phyloP scores from a whole-genome alignment of 768 basidiomycete genomes.

The Floccularia luteovirens region DNA sequence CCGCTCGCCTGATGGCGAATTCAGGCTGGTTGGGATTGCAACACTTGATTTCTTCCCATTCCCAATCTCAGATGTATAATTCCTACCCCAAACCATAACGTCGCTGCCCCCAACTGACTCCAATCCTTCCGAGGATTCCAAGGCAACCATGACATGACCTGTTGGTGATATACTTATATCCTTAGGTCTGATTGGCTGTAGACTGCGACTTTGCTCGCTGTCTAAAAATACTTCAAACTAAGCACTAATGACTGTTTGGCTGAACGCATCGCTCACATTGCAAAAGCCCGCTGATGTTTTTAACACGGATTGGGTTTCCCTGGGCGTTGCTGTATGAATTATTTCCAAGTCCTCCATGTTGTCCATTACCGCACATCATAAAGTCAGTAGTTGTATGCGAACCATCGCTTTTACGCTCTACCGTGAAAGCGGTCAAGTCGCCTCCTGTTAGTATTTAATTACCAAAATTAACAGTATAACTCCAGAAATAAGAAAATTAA shows the following conservation, averaged over 20 bases:
- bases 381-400: constrained; percentile 30
- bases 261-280: constrained; percentile 58
- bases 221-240: constrained; percentile 31
- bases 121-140: constrained; percentile 50
- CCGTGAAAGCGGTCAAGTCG: constrained; percentile 70
- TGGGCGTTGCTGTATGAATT: constrained; percentile 64
- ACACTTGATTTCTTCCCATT: constrained; percentile 62
- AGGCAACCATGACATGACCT: constrained; percentile 68
- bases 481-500: constrained; percentile 1
- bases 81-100: constrained; percentile 66
- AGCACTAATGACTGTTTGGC: not conserved
- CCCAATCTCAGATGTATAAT: constrained; percentile 68
- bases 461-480: not conserved
- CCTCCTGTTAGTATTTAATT: constrained; percentile 41
- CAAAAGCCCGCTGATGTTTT: constrained; percentile 73
- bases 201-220: constrained; percentile 49
- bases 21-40: constrained; percentile 44
- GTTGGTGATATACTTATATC: constrained; percentile 62
- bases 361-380: constrained; percentile 78
- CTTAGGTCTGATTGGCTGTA: constrained; percentile 58
- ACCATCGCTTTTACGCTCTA: constrained; percentile 36
- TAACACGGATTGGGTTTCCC: constrained; percentile 62
- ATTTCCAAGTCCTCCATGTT: constrained; percentile 74
- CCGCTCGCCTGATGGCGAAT: constrained; percentile 43
- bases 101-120: constrained; percentile 55